Conservation (phyloP, 2,329 filamentous ascomycete species). For the Fusarium pseudoanthophilum region DNA sequence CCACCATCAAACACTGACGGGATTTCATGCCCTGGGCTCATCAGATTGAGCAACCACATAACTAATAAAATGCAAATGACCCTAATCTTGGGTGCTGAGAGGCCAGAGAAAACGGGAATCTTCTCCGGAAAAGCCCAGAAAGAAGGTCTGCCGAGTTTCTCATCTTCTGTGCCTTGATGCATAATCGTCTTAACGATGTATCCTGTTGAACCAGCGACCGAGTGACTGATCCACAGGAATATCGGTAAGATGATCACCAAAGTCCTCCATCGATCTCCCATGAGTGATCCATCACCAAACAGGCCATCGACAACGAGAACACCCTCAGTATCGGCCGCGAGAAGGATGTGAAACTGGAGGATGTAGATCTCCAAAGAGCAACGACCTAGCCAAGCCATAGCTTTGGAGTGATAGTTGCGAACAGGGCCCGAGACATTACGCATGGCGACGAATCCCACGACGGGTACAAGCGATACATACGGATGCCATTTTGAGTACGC, state of each 20-base stretch:
- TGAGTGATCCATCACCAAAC: slow-evolving; percentile 34
- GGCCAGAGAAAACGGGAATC: background rate
- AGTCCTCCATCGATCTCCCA: slow-evolving; percentile 42
- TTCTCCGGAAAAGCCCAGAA: background rate
- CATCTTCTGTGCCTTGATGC: slow-evolving; percentile 3
- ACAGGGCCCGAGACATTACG: slow-evolving; percentile 53
- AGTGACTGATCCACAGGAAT: slow-evolving; percentile 42
- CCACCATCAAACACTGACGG: background rate
- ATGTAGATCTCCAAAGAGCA: slow-evolving; percentile 68
- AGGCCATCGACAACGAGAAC: slow-evolving; percentile 51
- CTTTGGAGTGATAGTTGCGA: slow-evolving; percentile 48
- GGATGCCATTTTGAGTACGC: slow-evolving; percentile 63
- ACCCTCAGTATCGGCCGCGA: slow-evolving; percentile 66
- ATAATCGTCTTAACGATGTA: slow-evolving; percentile 37
- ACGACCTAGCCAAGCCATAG: slow-evolving; percentile 62
- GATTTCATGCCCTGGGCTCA: slow-evolving; percentile 2
- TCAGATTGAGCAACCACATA: slow-evolving; percentile 38
- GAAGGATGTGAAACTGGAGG: slow-evolving; percentile 70
- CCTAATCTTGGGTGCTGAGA: background rate
- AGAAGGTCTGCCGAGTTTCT: background rate
- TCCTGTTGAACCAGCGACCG: slow-evolving; percentile 29
- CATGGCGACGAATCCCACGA: slow-evolving; percentile 62
- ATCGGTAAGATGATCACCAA: slow-evolving; percentile 40
- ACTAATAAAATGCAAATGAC: slow-evolving; percentile 11
- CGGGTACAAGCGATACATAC: slow-evolving; percentile 62